Base-by-base conservation (phyloP, 768 basidiomycete species). In the Pleurotus cornucopiae region DNA sequence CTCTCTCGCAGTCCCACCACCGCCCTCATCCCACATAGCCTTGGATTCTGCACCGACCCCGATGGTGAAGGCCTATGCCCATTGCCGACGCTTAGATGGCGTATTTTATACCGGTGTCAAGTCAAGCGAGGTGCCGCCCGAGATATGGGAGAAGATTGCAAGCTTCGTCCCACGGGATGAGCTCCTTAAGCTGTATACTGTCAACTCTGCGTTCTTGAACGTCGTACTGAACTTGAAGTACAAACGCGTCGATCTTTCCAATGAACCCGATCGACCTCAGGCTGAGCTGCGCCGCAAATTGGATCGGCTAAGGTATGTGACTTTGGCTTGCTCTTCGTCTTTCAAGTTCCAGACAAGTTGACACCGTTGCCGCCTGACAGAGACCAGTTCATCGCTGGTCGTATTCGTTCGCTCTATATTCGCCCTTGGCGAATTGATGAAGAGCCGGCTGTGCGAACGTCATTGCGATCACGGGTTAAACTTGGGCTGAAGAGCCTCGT, bases 351-450 rank as follows among this genome's bases (percentile, higher is more conserved):
- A 3, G n/a, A 44, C 21, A 30, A 6, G 21, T 37, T 26, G n/a
- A 34, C 55, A 16, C 13, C 18, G 18, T 2, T 47, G 48, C 43
- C 6, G 13, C 26, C 16, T 37, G 34, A 20, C 52, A 71, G 70
- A 44, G 61, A 71, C 61, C 67, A 46, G 6, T 55, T 65, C 44
- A 64, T 69, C 38, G 16, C 37, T 14, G 18, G 12, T 14, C 68
- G 68, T 12, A 49, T 57, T 5, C 59, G 68, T 37, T 75, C 77
- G 18, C 71, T 66, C 40, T 61, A 67, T 26, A 67, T 79, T 34
- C 61, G 67, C 45, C 77, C 78, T 21, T 79, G 76, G 78, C 62
- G 69, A 20, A 69, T 78, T 12, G 66, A 65, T 63, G 47, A 66
- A 65, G 43, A 70, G 69, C 51, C 68, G 67, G 51, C 61, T 57